Base-by-base conservation (phyloP, 176 grass and related monocot species). In the Hordeum marinum region DNA sequence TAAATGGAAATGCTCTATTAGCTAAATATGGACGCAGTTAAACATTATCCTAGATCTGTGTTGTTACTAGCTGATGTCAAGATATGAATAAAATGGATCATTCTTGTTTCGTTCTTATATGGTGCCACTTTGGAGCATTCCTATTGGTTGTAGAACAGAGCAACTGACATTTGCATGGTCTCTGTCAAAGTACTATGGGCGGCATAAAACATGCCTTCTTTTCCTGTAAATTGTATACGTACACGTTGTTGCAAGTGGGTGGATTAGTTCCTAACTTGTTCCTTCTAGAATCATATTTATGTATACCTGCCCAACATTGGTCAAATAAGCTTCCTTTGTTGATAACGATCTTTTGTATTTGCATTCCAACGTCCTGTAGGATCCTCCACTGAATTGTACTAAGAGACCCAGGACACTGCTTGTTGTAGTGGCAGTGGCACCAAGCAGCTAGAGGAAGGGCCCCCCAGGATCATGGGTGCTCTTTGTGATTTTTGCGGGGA, bases 401-500 rank as follows among this genome's bases (percentile, higher is more conserved):
- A 87, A 63, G 27, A 68, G 66, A 60, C 25, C 18, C 1, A 23
- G 34, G 45, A 90, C 79, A 61, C 46, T 73, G 75, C n/a, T 8
- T 50, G 76, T 79, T 72, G 14, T 83, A 71, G 45, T 59, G 31
- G 18, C 52, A 55, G 37, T 62, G 62, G 18, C 40, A 70, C 69
- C 18, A 17, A 62, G 2, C 23, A 63, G 48, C 68, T 13, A 57
- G 80, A 68, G 59, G 35, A 59, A 68, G 81, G 58, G 62, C 14
- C 9, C 9, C 35, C 61, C 60, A 55, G 81, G 89, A 90, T 70
- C 76, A 99, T 99, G 96, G 89, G 48, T 75, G 76, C 68, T 82
- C 84, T 86, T 42, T 99, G 96, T 76, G 91, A 99, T 90, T 96
- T 94, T 78, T 99, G 96, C 23, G 78, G 90, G 42, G 89, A 91